phyloP scores from a whole-genome alignment of 2,329 filamentous ascomycete species.

The Curvularia verruculosa region DNA sequence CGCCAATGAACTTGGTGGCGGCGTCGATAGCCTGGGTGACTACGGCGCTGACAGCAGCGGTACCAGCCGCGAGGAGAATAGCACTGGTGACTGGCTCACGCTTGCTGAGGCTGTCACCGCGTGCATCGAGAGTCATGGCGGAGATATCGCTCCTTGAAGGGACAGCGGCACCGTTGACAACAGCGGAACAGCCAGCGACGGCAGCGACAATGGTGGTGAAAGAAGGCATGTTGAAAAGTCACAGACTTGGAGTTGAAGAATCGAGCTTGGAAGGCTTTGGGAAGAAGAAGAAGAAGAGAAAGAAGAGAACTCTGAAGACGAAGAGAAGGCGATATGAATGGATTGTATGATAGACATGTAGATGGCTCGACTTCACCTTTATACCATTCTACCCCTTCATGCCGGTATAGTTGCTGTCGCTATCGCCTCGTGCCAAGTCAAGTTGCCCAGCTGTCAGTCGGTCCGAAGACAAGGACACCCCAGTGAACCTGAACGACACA shows the following conservation, averaged over 20 bases:
- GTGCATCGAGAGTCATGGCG: constrained; percentile 2
- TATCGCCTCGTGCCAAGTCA: not conserved
- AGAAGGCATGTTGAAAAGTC: constrained; percentile 15
- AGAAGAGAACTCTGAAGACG: too few relatives aligned
- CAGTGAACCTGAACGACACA: constrained; percentile 2
- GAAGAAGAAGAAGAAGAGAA: not conserved
- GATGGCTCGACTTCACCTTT: not conserved
- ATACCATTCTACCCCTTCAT: not conserved
- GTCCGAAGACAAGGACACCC: not conserved
- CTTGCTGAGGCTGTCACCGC: constrained; percentile 5
- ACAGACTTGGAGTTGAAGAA: constrained; percentile 6
- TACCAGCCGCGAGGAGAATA: constrained; percentile 13
- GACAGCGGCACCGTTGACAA: constrained; percentile 11
- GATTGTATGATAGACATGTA: too few relatives aligned
- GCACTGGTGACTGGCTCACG: constrained; percentile 10
- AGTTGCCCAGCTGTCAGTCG: not conserved
- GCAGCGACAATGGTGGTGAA: constrained; percentile 11
- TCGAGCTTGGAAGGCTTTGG: not conserved
- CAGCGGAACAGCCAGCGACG: constrained; percentile 7
- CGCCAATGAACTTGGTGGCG: constrained; percentile 7
- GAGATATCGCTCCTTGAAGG: not conserved
- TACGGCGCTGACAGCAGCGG: constrained; percentile 12
- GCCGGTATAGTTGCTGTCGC: not conserved
- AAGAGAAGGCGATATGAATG: not conserved
- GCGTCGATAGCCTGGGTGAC: constrained; percentile 11